Evolutionary conservation across 352 stramenopile genomes (phyloP), one percentile per base, ranked within the genome.

Genomic region (Pythium apleroticum): DNA sequence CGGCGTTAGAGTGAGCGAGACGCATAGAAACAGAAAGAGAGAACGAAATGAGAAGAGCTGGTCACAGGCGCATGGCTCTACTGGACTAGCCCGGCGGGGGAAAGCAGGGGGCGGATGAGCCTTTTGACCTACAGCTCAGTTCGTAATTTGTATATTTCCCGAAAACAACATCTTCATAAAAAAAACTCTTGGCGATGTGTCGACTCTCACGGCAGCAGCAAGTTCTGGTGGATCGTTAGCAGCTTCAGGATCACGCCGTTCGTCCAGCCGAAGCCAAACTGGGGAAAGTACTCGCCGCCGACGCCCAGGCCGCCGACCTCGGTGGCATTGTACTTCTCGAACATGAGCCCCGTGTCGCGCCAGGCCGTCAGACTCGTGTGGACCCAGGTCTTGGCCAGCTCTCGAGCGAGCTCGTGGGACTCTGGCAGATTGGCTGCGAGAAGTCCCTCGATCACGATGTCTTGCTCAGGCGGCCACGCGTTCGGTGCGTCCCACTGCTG

Each of bases 401-500:
- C 62, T 1, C 74, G 74, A 9, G 84, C 84, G 45, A 95, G 67
- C 35, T 65, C 63, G 20, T 80, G 68, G 28, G 84, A 74, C 55
- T 89, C 74, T 0, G 62, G 65, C 0, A 73, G 79, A 59, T 87
- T 84, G 49, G 79, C 69, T 0, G 73, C 67, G 11, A 89, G 66
- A 57, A 97, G 72, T 1, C 87, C 90, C 76, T 93, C 83, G 15
- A 96, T 74, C 30, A 94, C 53, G 30, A 96, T 86, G 57, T 92
- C 78, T 60, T 96, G 86, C 65, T 93, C 75, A 0, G 89, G 89
- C 0, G 89, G 81, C 89, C 89, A 97, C 30, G 85, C 86, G 35
- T 96, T 96, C 0, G 89, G 89, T 20, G 84, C 75, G 48, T 93
- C 84, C 89, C 89, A 97, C 76, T 97, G 89, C 59, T 97, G 84